Percentiles rank a stretch among this genome's conserved stretches.
These are phyloP conservation scores for Neurospora discreta DNA, from an alignment of 495 filamentous ascomycete species.

Conservation along the genomic window DNA sequence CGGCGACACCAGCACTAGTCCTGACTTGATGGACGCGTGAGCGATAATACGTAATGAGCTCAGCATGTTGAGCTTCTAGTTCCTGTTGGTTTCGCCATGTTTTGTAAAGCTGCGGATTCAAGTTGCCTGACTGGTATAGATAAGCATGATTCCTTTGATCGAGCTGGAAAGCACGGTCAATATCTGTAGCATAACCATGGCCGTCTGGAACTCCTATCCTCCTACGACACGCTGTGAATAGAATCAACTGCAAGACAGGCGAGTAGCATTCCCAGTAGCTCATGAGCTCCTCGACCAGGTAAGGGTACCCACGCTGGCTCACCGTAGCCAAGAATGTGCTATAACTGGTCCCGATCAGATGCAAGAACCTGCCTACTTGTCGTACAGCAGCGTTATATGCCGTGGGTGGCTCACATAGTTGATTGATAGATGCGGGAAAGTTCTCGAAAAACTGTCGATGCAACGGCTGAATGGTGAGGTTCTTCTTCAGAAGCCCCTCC, in stretches of 20 bases:
- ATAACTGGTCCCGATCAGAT: conserved; percentile 22
- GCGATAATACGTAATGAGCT: neutral
- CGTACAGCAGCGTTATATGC: conserved; percentile 4
- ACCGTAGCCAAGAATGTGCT: neutral
- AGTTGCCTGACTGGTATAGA: neutral
- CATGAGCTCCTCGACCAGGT: conserved; percentile 49
- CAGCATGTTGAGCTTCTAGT: neutral
- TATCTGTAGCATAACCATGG: neutral
- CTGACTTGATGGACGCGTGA: neutral
- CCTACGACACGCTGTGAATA: conserved; percentile 46
- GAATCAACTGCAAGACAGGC: conserved; percentile 42
- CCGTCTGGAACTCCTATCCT: conserved; percentile 23
- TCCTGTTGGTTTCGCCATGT: neutral
- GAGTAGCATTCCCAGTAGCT: conserved; percentile 40
- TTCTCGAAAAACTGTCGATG: conserved; percentile 40
- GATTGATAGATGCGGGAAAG: conserved; percentile 36
- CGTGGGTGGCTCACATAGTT: conserved; percentile 11
- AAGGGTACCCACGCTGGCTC: conserved; percentile 35
- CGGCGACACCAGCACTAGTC: neutral
- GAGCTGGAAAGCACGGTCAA: conserved; percentile 27
- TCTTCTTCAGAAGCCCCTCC: conserved; percentile 28
- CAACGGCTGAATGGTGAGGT: conserved; percentile 20
- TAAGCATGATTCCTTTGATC: conserved; percentile 18
- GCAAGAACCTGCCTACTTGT: conserved; percentile 26
- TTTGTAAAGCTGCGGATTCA: neutral